Base-by-base conservation (phyloP, 495 filamentous ascomycete species). In the Aspergillus haitiensis region DNA sequence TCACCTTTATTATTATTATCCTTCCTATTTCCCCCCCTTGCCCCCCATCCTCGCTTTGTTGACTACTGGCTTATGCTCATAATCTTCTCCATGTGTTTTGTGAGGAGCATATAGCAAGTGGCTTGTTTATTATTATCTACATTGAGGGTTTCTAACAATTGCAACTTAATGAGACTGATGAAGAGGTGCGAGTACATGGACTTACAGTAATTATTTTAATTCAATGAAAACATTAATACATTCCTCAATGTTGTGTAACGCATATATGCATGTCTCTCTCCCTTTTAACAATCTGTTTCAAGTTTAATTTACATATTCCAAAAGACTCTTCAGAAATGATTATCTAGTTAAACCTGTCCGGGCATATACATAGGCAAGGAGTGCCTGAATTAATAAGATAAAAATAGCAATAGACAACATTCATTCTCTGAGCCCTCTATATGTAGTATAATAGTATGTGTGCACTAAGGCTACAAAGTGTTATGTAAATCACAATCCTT, bases 71-170 rank as follows among this genome's bases (percentile, higher is more conserved):
- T 49, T 57, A 37, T 61, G 52, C 51, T 54, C 48, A 40, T n/a
- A 52, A 49, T 52, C 57, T 35, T 53, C 66, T 60, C 67, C 67
- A 69, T 66, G 67, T 66, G 67, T 64, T 69, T 63, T 63, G 56
- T 58, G 66, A 58, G 64, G 46, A 61, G 59, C 44, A 42, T 18
- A 58, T 53, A 51, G 45, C 44, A 47, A 60, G 52, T 53, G 33
- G 52, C 53, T 66, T 62, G 56, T 47, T 52, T 66, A 45, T 65
- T 61, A 18, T 52, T 66, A 45, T 65, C 59, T 50, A 62, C 58
- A 65, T 55, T 56, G 27, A 45, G 64, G 60, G 60, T 46, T 49
- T 16, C 54, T 37, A 37, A 15, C 40, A 52, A 51, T 57, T 63
- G 58, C 61, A 63, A 40, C 59, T 55, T 60, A 63, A 63, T 63